phyloP scores from a whole-genome alignment of 163 green algal genomes.

The Chlamydomonas reinhardtii region DNA sequence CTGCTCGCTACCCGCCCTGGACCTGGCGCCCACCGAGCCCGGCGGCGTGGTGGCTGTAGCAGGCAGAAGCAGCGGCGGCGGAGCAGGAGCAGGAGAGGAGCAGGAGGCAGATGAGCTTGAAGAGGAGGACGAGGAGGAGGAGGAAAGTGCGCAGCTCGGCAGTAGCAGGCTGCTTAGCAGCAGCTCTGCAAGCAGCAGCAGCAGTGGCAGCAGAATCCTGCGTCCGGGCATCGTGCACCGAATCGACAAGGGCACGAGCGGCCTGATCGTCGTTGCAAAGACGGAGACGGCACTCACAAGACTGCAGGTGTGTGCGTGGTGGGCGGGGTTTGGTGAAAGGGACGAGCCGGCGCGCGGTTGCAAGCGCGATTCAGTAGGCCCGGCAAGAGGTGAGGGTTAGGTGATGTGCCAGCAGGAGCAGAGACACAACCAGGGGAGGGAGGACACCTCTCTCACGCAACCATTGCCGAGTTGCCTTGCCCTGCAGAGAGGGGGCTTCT shows the following conservation, averaged over 20 bases:
- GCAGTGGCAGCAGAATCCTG: constrained; percentile 55
- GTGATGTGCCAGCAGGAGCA: too few relatives aligned
- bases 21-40: constrained; percentile 31
- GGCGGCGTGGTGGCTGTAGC: constrained; percentile 6
- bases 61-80: constrained; percentile 6
- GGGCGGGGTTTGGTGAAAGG: too few relatives aligned
- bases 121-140: constrained; percentile 59
- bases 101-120: constrained; percentile 6
- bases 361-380: too few relatives aligned
- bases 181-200: neutral
- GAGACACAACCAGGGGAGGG: too few relatives aligned
- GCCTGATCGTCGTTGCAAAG: constrained; percentile 96
- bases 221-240: constrained; percentile 98
- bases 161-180: neutral
- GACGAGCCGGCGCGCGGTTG: neutral
- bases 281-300: constrained; percentile 64
- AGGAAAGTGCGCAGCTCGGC: constrained; percentile 25
- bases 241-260: constrained; percentile 94
- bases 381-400: too few relatives aligned
- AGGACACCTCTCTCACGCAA: too few relatives aligned
- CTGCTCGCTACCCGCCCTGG: constrained; percentile 76
- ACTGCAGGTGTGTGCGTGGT: constrained; percentile 53
- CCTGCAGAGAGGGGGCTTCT: too few relatives aligned
- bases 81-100: too few relatives aligned
- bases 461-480: too few relatives aligned